Percentiles rank a stretch among this genome's conserved stretches.
Evolutionary conservation across 1,284 basidiomycete species (phyloP).

Genomic region (Singerocomus inundabilis): DNA sequence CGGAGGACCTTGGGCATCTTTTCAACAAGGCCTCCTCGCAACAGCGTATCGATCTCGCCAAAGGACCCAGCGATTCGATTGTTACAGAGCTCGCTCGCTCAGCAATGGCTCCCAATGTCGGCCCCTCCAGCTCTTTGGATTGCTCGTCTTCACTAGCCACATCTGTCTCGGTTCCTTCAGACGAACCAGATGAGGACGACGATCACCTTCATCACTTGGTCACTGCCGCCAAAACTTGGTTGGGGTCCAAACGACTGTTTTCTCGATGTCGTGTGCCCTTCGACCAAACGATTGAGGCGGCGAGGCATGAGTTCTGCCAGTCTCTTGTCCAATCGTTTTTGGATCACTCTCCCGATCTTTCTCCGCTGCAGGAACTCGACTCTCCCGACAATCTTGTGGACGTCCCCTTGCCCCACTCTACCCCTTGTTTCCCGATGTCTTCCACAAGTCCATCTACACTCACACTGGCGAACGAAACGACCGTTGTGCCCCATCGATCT

Average conservation of each 20-base stretch:
- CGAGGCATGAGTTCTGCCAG: constrained; percentile 9
- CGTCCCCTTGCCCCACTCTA: neutral
- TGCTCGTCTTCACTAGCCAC: neutral
- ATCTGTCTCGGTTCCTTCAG: neutral
- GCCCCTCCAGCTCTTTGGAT: too few species aligned
- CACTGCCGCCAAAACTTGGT: constrained; percentile 4
- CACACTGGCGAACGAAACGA: neutral
- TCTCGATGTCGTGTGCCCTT: neutral
- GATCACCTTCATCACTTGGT: neutral
- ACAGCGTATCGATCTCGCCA: too few species aligned
- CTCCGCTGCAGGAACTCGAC: neutral
- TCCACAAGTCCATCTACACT: neutral
- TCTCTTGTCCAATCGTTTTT: constrained; percentile 5
- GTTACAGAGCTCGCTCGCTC: neutral
- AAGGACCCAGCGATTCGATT: neutral
- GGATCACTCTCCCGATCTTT: neutral
- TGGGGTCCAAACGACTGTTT: constrained; percentile 1
- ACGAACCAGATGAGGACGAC: neutral
- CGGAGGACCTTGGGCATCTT: too few species aligned
- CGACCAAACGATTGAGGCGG: neutral
- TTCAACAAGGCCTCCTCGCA: too few species aligned
- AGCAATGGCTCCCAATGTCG: neutral
- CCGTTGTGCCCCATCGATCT: neutral
- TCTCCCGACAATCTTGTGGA: neutral
- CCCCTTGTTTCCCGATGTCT: neutral